These are phyloP conservation scores for Bipolaris zeicola DNA, from an alignment of 2,329 filamentous ascomycete genomes.

Conservation along the genomic window DNA sequence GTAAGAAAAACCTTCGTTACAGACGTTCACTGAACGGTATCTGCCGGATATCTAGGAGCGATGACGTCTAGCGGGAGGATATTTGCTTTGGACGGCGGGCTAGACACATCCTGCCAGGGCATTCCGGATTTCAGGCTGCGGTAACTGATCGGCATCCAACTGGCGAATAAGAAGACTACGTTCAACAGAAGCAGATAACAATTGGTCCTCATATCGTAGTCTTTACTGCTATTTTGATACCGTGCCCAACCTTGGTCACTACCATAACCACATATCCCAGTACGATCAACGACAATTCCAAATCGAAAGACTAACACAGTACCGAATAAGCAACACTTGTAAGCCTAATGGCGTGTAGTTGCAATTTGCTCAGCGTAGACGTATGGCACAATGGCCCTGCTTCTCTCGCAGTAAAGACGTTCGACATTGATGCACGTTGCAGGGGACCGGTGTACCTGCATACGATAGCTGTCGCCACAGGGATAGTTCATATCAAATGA, in stretches of 20 bases:
- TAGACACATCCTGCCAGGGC: neutral
- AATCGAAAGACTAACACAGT: neutral
- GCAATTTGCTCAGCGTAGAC: neutral
- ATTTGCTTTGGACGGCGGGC: neutral
- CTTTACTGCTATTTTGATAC: neutral
- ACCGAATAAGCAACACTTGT: neutral
- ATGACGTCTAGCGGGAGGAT: slow-evolving; percentile 13
- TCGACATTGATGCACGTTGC: neutral
- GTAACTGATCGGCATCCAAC: neutral
- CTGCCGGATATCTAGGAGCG: neutral
- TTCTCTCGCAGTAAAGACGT: neutral
- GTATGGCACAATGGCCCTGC: neutral
- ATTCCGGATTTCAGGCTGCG: slow-evolving; percentile 5
- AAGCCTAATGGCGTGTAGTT: neutral
- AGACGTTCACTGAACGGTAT: neutral
- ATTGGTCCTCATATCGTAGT: neutral
- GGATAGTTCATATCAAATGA: neutral
- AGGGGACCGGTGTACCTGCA: slow-evolving; percentile 2
- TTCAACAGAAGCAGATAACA: neutral
- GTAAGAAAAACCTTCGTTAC: neutral
- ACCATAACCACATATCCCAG: neutral
- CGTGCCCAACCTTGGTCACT: neutral
- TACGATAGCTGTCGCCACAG: slow-evolving; percentile 1
- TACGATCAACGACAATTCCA: neutral
- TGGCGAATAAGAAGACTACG: neutral